phyloP scores from a whole-genome alignment of 495 filamentous ascomycete genomes.

The Neurospora sp. region DNA sequence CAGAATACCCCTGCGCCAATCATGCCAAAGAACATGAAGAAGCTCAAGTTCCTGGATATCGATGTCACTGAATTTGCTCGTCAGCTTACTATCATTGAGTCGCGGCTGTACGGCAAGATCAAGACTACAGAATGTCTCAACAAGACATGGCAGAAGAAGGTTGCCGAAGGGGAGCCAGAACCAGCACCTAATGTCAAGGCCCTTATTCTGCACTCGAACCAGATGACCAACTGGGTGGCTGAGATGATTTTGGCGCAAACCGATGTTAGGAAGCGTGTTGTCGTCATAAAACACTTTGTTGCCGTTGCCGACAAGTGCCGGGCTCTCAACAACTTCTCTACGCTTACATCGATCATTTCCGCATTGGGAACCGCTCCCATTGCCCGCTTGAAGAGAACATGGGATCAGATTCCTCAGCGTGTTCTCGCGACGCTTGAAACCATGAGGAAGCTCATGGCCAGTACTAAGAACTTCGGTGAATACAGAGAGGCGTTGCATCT shows the following conservation, averaged over 20 bases:
- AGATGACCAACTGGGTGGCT: conserved; percentile 99
- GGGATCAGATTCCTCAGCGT: conserved; percentile 80
- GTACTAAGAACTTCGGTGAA: conserved; percentile 96
- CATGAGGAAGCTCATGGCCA: conserved; percentile 92
- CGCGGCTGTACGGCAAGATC: conserved; percentile 87
- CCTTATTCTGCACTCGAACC: conserved; percentile 93
- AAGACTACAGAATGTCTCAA: conserved; percentile 91
- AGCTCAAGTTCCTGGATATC: conserved; percentile 96
- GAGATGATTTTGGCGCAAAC: conserved; percentile 95
- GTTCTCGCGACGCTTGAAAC: conserved; percentile 70
- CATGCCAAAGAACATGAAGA: conserved; percentile 98
- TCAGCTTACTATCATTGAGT: conserved; percentile 95
- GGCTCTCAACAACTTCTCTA: conserved; percentile 89
- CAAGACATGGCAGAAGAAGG: conserved; percentile 97
- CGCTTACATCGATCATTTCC: conserved; percentile 95
- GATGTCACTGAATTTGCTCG: conserved; percentile 92
- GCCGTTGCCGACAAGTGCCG: conserved; percentile 98
- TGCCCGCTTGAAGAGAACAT: conserved; percentile 86
- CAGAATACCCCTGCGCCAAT: conserved; percentile 75
- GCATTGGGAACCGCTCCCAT: conserved; percentile 90
- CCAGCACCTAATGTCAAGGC: conserved; percentile 92
- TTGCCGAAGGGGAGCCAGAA: conserved; percentile 69
- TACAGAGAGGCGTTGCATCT: conserved; percentile 87
- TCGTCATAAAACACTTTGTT: conserved; percentile 98
- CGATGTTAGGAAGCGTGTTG: conserved; percentile 89